These are phyloP conservation scores for Xylariaceae sp. DNA, from an alignment of 2,329 filamentous ascomycete species.

Conservation along the genomic window DNA sequence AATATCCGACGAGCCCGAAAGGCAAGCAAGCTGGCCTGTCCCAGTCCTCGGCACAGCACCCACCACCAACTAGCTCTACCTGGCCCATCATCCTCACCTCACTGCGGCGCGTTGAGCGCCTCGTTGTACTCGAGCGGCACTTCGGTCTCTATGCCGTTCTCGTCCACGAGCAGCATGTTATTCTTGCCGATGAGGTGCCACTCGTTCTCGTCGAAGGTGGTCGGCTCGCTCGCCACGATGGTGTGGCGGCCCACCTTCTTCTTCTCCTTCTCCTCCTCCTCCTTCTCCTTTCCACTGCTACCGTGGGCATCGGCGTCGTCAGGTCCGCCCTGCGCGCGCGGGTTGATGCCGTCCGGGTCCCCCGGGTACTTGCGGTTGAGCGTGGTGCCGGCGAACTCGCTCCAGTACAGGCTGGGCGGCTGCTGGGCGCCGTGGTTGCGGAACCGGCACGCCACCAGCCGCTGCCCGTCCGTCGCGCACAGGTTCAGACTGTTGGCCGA, in stretches of 20 bases:
- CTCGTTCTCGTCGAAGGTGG: not conserved
- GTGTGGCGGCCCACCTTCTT: not conserved
- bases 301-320: too few relatives aligned
- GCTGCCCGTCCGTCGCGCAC: not conserved
- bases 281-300: too few relatives aligned
- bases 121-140: not conserved
- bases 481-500: conserved; percentile 1
- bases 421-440: not conserved
- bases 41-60: too few relatives aligned
- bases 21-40: too few relatives aligned
- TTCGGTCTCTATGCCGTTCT: not conserved
- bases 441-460: conserved; percentile 1
- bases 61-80: too few relatives aligned
- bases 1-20: too few relatives aligned
- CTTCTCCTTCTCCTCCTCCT: not conserved
- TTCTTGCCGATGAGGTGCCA: not conserved
- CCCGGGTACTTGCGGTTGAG: not conserved
- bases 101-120: not conserved
- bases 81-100: not conserved
- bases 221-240: not conserved
- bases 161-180: not conserved
- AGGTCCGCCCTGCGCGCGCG: too few relatives aligned
- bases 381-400: not conserved
- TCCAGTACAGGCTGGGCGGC: conserved; percentile 1
- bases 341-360: not conserved